A percentile compares a stretch with the other conserved stretches of the same genome.
Conservation (phyloP, 2,329 filamentous ascomycete species). For the Neospermospora avenae region DNA sequence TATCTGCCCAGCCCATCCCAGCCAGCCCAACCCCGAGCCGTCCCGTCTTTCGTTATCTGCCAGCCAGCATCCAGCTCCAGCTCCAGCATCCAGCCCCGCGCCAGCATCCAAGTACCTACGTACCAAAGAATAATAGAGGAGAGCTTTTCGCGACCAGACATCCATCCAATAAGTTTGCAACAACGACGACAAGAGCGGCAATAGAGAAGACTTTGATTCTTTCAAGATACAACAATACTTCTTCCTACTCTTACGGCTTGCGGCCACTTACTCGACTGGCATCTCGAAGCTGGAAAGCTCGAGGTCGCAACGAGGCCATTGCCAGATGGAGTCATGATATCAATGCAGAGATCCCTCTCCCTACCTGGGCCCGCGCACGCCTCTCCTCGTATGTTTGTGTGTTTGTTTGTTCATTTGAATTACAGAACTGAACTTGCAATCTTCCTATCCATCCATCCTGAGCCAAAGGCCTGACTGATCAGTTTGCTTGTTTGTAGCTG, state of each 20-base stretch:
- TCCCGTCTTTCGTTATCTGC: slow-evolving; percentile 5
- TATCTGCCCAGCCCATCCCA: slow-evolving; percentile 13
- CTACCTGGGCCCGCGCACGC: slow-evolving; percentile 35
- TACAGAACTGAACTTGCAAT: background rate
- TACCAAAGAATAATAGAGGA: background rate
- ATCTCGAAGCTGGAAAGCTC: slow-evolving; percentile 31
- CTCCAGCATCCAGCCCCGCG: background rate
- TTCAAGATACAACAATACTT: too few species aligned
- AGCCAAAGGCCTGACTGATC: too few species aligned
- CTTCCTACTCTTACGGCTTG: background rate
- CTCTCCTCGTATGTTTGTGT: slow-evolving; percentile 35
- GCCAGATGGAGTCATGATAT: slow-evolving; percentile 36
- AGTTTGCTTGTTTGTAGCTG: slow-evolving; percentile 40
- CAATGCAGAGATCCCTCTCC: slow-evolving; percentile 37
- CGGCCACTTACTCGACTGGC: slow-evolving; percentile 6
- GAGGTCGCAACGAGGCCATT: slow-evolving; percentile 25
- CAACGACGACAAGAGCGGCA: background rate
- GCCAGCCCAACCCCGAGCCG: background rate
- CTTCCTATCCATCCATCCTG: too few species aligned
- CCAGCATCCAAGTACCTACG: background rate
- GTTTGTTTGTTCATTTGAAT: too few species aligned
- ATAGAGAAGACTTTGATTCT: background rate
- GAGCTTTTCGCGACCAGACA: background rate
- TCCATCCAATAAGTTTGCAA: background rate
- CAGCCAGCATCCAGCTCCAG: background rate